These are phyloP conservation scores for Paradendryphiella salina DNA, from an alignment of 2,329 filamentous ascomycete species.

Conservation along the genomic window DNA sequence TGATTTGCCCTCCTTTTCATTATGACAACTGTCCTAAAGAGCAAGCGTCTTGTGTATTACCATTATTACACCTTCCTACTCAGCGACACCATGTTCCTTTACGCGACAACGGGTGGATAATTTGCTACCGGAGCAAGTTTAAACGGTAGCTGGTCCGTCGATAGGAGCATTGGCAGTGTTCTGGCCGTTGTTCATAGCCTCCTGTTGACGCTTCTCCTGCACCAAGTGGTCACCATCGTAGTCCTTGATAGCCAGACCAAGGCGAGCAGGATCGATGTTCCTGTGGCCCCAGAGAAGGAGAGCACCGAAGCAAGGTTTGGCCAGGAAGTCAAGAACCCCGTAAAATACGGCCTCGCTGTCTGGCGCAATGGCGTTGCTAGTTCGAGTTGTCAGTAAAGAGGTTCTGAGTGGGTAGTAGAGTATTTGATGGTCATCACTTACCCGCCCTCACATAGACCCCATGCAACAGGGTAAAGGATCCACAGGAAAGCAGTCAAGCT, in stretches of 20 bases:
- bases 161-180: neutral
- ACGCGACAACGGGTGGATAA: no score
- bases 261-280: slow-evolving; percentile 60
- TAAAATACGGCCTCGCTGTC: slow-evolving; percentile 72
- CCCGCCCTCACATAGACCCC: slow-evolving; percentile 62
- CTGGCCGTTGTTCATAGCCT: neutral
- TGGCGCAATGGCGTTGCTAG: slow-evolving; percentile 64
- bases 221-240: slow-evolving; percentile 48
- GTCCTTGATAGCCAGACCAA: slow-evolving; percentile 59
- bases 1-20: no score
- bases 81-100: no score
- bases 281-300: slow-evolving; percentile 66
- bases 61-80: no score
- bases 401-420: no score
- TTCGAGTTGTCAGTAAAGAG: slow-evolving; percentile 26
- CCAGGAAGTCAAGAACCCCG: slow-evolving; percentile 65
- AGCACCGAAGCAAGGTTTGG: slow-evolving; percentile 66
- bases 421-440: neutral
- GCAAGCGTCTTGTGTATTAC: no score
- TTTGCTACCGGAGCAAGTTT: neutral
- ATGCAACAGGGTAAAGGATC: slow-evolving; percentile 65
- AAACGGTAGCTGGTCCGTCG: slow-evolving; percentile 1
- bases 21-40: no score
- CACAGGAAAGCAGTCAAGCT: slow-evolving; percentile 63
- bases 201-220: slow-evolving; percentile 24